Evolutionary conservation across 768 basidiomycete genomes (phyloP).

Genomic region (Termitomyces sp.): DNA sequence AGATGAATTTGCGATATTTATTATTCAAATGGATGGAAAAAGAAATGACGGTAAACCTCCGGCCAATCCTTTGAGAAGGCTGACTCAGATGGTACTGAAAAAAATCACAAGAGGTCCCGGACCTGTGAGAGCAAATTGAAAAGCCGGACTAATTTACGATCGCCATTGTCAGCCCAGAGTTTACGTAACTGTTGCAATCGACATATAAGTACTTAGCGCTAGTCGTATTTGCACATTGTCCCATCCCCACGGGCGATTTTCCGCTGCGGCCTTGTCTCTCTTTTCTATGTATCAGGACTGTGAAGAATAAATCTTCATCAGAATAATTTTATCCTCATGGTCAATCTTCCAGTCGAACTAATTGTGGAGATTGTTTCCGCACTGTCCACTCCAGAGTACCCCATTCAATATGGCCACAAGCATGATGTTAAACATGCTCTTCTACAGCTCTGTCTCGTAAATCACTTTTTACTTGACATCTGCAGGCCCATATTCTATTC

Average conservation of each 20-base stretch:
- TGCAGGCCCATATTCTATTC: conserved; percentile 7
- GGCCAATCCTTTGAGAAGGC: not conserved
- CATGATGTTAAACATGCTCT: conserved; percentile 8
- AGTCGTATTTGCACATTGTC: too few species aligned
- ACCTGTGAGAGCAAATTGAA: not conserved
- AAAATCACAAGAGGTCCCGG: not conserved
- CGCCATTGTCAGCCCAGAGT: not conserved
- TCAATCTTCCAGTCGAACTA: conserved; percentile 10
- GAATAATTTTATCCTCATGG: not conserved
- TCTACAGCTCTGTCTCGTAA: conserved; percentile 6
- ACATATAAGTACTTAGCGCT: too few species aligned
- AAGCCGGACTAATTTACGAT: not conserved
- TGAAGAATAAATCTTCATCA: not conserved
- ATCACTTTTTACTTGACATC: conserved; percentile 3
- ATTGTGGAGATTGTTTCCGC: conserved; percentile 9
- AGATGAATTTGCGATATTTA: not conserved
- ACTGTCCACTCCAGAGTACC: conserved; percentile 1
- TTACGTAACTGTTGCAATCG: not conserved
- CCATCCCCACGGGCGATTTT: too few species aligned
- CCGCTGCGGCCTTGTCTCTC: too few species aligned
- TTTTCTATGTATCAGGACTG: too few species aligned
- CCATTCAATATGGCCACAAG: conserved; percentile 10
- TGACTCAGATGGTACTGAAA: not conserved
- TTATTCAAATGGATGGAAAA: not conserved
- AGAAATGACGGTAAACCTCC: not conserved